Conservation (phyloP, 192 early-diverging fungal genomes). For the Coemansia sp. region DNA sequence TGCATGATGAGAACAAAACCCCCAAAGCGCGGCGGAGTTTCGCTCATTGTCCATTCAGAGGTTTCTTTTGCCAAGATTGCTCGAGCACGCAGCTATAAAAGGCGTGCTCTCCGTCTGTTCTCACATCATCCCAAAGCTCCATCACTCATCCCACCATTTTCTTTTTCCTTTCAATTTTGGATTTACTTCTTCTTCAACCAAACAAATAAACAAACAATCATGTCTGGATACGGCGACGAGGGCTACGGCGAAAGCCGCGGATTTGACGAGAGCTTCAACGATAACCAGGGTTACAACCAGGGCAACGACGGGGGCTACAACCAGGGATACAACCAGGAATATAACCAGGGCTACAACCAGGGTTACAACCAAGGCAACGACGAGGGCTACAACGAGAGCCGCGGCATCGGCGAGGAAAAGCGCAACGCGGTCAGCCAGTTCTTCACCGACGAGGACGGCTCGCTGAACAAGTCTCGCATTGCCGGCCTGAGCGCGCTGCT, state of each 20-base stretch:
- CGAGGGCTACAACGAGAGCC: neutral
- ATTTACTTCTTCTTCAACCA: neutral
- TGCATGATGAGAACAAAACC: too few species aligned
- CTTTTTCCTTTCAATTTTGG: neutral
- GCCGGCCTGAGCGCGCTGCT: slow-evolving; percentile 2
- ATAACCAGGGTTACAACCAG: slow-evolving; percentile 5
- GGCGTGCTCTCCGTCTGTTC: neutral
- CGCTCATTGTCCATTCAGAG: too few species aligned
- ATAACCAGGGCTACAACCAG: slow-evolving; percentile 2
- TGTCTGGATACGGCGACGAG: slow-evolving; percentile 6
- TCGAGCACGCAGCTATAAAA: neutral
- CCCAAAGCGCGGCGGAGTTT: too few species aligned
- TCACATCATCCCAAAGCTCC: too few species aligned
- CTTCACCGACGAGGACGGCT: slow-evolving; percentile 15
- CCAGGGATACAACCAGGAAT: neutral
- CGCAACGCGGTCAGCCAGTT: slow-evolving; percentile 6
- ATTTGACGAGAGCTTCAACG: neutral
- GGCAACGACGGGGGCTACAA: neutral
- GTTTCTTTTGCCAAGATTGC: neutral
- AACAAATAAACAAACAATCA: neutral
- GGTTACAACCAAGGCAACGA: neutral
- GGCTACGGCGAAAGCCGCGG: slow-evolving; percentile 4
- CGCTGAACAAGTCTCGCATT: slow-evolving; percentile 2
- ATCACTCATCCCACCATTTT: neutral
- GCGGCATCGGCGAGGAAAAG: slow-evolving; percentile 1